Conservation (phyloP, 805 yeast genomes). For the Yarrowia sp. region DNA sequence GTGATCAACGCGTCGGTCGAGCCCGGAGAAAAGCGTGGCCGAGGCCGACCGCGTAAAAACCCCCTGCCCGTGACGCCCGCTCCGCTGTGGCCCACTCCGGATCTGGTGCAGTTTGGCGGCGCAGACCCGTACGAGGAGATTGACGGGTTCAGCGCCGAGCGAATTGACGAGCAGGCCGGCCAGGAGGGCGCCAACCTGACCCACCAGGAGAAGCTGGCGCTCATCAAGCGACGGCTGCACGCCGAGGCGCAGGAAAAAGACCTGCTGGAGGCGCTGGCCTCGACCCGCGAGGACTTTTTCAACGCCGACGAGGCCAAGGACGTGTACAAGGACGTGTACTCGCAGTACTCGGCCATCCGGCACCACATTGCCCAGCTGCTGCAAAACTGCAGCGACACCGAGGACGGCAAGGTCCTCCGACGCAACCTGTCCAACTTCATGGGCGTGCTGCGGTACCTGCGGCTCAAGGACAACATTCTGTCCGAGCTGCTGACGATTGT, state of each 20-base stretch:
- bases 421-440: constrained; percentile 4
- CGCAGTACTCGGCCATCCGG: constrained; percentile 9
- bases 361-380: constrained; percentile 19
- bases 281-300: constrained; percentile 6
- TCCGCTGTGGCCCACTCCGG: constrained; percentile 22
- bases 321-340: constrained; percentile 1
- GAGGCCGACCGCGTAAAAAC: constrained; percentile 36
- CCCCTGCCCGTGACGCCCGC: not conserved
- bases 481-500: constrained; percentile 9
- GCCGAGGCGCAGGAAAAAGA: constrained; percentile 14
- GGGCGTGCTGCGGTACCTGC: constrained; percentile 25
- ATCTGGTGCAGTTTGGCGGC: constrained; percentile 28
- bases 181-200: not conserved
- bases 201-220: constrained; percentile 19
- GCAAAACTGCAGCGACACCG: not conserved
- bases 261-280: constrained; percentile 1
- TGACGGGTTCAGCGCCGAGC: constrained; percentile 1
- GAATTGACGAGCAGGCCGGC: constrained; percentile 24
- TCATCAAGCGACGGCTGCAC: constrained; percentile 27
- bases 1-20: constrained; percentile 28
- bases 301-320: constrained; percentile 5
- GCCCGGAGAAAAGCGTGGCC: constrained; percentile 9
- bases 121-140: constrained; percentile 33
- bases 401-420: not conserved
- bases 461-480: constrained; percentile 12